Evolutionary conservation across 2,329 filamentous ascomycete genomes (phyloP).

Genomic region (Coniella lustricola): DNA sequence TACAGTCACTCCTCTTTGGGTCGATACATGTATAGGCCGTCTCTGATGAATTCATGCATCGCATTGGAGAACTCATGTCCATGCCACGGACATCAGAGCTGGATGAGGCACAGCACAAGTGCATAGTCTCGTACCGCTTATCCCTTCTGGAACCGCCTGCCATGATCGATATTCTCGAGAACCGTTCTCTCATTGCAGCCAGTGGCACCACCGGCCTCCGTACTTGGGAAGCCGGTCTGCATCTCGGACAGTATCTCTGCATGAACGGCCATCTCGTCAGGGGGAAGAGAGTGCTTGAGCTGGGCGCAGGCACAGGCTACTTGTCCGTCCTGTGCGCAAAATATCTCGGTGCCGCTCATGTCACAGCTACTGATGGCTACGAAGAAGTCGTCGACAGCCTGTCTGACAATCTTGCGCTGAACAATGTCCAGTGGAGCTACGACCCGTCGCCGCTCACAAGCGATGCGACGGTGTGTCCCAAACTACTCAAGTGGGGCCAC

Average conservation of each 20-base stretch:
- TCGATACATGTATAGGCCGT: slow-evolving; percentile 61
- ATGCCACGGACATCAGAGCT: slow-evolving; percentile 57
- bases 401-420: slow-evolving; percentile 61
- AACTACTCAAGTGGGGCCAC: slow-evolving; percentile 59
- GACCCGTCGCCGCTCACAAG: slow-evolving; percentile 21
- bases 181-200: slow-evolving; percentile 60
- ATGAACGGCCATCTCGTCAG: slow-evolving; percentile 36
- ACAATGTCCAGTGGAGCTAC: slow-evolving; percentile 44
- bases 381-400: slow-evolving; percentile 63
- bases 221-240: slow-evolving; percentile 75
- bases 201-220: slow-evolving; percentile 68
- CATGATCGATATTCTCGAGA: slow-evolving; percentile 60
- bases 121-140: slow-evolving; percentile 65
- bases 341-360: slow-evolving; percentile 49
- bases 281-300: slow-evolving; percentile 57
- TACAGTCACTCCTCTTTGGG: no score
- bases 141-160: slow-evolving; percentile 27
- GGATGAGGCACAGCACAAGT: slow-evolving; percentile 61
- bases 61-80: slow-evolving; percentile 58
- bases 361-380: slow-evolving; percentile 68
- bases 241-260: slow-evolving; percentile 63
- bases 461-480: slow-evolving; percentile 36
- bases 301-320: slow-evolving; percentile 72
- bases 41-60: slow-evolving; percentile 69
- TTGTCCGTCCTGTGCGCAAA: slow-evolving; percentile 68